Evolutionary conservation across 768 basidiomycete species (phyloP).

Genomic region (Lactifluus volemus): DNA sequence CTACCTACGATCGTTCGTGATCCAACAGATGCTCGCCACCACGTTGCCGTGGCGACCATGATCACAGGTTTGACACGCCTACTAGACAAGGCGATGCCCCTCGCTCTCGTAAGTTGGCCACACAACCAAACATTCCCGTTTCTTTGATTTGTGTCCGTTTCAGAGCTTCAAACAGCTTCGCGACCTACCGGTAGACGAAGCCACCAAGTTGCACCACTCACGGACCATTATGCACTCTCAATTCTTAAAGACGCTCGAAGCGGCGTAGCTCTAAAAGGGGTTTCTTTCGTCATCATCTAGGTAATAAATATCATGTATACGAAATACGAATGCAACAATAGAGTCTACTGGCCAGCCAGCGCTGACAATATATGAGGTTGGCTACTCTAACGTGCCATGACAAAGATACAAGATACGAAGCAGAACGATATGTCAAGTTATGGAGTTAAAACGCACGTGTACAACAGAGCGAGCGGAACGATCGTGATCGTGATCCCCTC

Average conservation of each 20-base stretch:
- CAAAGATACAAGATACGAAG: background rate
- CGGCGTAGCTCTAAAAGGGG: background rate
- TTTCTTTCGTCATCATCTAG: background rate
- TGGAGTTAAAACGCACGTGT: background rate
- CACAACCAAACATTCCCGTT: background rate
- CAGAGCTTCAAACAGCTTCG: constrained; percentile 15
- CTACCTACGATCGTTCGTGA: constrained; percentile 62
- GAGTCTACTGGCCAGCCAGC: background rate
- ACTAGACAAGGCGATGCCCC: constrained; percentile 52
- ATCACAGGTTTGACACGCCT: constrained; percentile 48
- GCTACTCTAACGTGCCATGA: background rate
- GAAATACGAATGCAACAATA: background rate
- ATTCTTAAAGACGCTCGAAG: constrained; percentile 17
- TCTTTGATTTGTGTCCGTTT: background rate
- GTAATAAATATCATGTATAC: background rate
- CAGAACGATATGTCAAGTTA: background rate
- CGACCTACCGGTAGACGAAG: constrained; percentile 7
- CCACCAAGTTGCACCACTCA: constrained; percentile 15
- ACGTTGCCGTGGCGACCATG: constrained; percentile 67
- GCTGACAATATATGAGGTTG: background rate
- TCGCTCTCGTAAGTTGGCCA: constrained; percentile 44
- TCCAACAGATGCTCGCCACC: constrained; percentile 51
- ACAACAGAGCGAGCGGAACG: background rate
- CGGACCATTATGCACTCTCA: constrained; percentile 12
- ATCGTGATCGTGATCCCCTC: background rate